Evolutionary conservation across 1,284 basidiomycete genomes (phyloP).

Genomic region (Apiotrichum porosum): DNA sequence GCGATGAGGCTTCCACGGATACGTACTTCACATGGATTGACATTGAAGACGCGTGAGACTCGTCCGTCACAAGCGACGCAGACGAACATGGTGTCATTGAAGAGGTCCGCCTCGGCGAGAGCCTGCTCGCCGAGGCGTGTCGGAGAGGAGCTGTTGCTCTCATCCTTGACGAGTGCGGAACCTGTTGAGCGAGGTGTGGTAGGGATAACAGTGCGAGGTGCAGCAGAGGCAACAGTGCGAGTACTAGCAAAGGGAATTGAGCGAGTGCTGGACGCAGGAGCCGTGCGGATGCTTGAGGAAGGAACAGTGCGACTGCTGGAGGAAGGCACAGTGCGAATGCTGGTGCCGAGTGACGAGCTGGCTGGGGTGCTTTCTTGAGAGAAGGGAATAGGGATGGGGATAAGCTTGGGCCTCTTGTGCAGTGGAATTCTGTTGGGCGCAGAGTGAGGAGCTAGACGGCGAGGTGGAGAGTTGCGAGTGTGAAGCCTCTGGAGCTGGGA

Average conservation of each 20-base stretch:
- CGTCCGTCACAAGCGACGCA: slow-evolving; percentile 22
- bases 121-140: background rate
- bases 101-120: background rate
- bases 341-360: background rate
- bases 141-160: background rate
- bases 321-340: background rate
- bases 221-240: no score
- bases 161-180: background rate
- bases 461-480: no score
- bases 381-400: background rate
- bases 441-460: no score
- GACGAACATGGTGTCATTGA: background rate
- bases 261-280: no score
- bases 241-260: no score
- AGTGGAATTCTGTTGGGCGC: background rate
- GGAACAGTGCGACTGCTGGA: background rate
- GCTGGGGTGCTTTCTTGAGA: background rate
- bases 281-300: background rate
- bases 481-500: no score
- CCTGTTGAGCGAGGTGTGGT: no score
- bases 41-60: slow-evolving; percentile 13
- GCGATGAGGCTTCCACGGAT: no score
- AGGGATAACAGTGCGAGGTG: no score
- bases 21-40: slow-evolving; percentile 33
- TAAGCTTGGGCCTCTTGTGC: background rate